Conservation (phyloP, 75 land plant species). For the Gnetum montanum region DNA sequence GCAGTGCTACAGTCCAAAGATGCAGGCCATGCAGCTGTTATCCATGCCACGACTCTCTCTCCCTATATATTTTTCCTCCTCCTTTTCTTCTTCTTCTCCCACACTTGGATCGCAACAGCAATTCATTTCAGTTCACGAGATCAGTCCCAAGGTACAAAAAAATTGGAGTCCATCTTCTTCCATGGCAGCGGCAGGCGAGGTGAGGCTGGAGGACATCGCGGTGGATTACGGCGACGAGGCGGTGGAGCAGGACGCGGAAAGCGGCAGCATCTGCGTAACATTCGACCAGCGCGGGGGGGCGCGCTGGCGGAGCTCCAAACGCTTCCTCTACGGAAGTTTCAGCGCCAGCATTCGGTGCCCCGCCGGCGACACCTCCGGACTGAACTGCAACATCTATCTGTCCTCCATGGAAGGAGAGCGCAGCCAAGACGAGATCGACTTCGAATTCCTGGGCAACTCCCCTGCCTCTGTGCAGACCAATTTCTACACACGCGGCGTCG, state of each 20-base stretch:
- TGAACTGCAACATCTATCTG: slow-evolving; percentile 60
- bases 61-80: no score
- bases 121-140: no score
- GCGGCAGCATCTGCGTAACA: slow-evolving; percentile 31
- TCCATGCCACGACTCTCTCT: no score
- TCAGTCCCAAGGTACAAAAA: no score
- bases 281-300: slow-evolving; percentile 54
- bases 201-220: slow-evolving; percentile 36
- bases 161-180: no score
- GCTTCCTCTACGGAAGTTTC: slow-evolving; percentile 47
- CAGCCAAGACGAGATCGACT: slow-evolving; percentile 68
- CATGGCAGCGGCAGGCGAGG: no score
- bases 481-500: slow-evolving; percentile 46
- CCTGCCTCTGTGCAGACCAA: slow-evolving; percentile 53
- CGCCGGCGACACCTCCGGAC: slow-evolving; percentile 53
- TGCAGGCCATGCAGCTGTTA: no score
- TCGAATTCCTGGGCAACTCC: slow-evolving; percentile 67
- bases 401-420: slow-evolving; percentile 61
- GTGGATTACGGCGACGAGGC: slow-evolving; percentile 55
- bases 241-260: slow-evolving; percentile 24
- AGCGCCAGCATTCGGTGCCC: slow-evolving; percentile 47
- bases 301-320: slow-evolving; percentile 43
- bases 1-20: no score
- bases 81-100: no score
- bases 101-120: no score